Base-by-base conservation (phyloP, 805 yeast genomes). In the Yamadazyma takamatsuzukensis region DNA sequence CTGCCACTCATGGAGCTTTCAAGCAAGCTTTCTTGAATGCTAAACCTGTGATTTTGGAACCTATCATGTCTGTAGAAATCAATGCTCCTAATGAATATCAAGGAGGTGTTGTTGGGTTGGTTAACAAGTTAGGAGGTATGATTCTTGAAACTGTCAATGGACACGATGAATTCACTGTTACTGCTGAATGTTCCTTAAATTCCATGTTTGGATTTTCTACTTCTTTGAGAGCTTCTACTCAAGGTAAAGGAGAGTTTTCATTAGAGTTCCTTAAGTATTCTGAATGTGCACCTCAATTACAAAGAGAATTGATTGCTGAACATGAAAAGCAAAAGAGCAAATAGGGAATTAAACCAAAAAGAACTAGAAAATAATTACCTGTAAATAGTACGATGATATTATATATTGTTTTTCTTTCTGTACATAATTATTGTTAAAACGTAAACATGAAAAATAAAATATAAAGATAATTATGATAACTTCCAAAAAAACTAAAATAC, bases 211-310 rank as follows among this genome's bases (percentile, higher is more conserved):
- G 98, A 23, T 86, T 93, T 56, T 96, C 97, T 6, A 85, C 97
- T 6, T 78, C 86, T 16, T 72, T 93, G 55, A 83, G 99, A 72
- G 97, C 98, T 14, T 79, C 85, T 39, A 90, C 98, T 11, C 98
- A 93, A 65, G 99, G 99, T 65, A 93, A 93, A 60, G 98, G 99
- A 53, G 97, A 94, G 66, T 93, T 93, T 61, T 77, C 96, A 2
- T 74, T 93, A 61, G 99, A 93, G 61, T 93, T 93, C 69, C 81
- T 84, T 56, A 84, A 87, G 53, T 93, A 90, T 59, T 78, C 90
- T 31, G 96, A 95, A 46, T 83, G 94, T 32, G 75, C 94, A 29
- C 86, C 90, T 22, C 96, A 87, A 46, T 71, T 90, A 45, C 98
- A 93, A 67, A 83, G 72, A 54, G 84, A 90, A 65, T 74, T 93